Evolutionary conservation across 768 basidiomycete genomes (phyloP), one percentile per base, ranked within the genome.

Genomic region (Termitomyces sp.): DNA sequence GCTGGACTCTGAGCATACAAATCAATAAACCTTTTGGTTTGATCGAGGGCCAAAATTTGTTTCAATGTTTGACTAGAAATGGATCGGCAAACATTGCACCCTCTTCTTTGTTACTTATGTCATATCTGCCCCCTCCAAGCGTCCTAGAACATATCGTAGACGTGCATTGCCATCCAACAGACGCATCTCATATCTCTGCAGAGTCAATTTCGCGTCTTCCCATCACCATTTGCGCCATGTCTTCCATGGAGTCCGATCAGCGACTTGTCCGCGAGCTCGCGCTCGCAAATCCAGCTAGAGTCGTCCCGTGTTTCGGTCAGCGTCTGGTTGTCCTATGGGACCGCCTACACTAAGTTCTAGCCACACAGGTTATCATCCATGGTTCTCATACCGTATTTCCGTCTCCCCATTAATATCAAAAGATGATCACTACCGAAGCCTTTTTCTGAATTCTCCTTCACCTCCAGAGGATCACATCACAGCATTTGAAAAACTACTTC

Each of bases 91-190:
- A 49, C 48, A 55, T 53, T 9, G 10, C 21, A 10, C 23, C n/a
- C 23, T 43, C n/a, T 14, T 35, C 21, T 8, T 3, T 14, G 11
- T 40, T 34, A 21, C 29, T 9, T 12, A 58, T 59, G 54, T 37
- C 59, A 32, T 57, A 55, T 48, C 56, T 71, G 48, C 72, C 75
- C n/a, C 58, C 64, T 50, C 29, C 66, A 44, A 63, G 68, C 48
- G 79, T 93, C 44, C 74, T 91, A 19, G 73, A 70, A 21, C 91
- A 91, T 63, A 74, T 98, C 56, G 79, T 86, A 53, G 95, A 97
- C 67, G 90, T 87, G 0, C 95, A 98, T 63, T 95, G 92, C 71
- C 95, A 98, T 72, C 94, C 95, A 3, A 94, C 91, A 4, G 95
- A 96, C 69, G 81, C 87, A 10, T 70, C 69, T 1, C 64, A 65